Evolutionary conservation across 768 basidiomycete genomes (phyloP), one percentile per base, ranked within the genome.

Genomic region (Phanerochaete carnosa): DNA sequence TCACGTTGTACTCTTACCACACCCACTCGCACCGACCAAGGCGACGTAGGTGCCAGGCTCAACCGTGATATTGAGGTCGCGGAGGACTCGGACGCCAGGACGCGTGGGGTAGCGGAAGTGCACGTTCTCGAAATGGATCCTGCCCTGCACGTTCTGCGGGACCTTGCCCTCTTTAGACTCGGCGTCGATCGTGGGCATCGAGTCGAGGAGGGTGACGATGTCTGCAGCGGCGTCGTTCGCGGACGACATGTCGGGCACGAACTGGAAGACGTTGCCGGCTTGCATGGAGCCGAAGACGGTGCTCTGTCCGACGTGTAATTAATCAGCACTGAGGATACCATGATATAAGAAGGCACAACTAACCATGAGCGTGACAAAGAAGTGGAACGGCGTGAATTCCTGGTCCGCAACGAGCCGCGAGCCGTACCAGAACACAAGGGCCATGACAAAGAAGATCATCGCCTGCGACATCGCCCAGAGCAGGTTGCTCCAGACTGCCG

Each of bases 81-180:
- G 87, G 62, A 98, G 75, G n/a, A 98, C 93, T 51, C 89, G 89
- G 19, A 92, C 86, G 66, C 84, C 85, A 45, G 92, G 90, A 45
- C 95, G 81, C 11, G 91, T 92, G 0, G 95, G 95, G 74, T 97
- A 97, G 16, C 91, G 85, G 83, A 98, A 97, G 70, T 88, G 84
- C 26, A 96, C 80, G 62, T 89, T 80, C 70, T 94, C 88, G 64
- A 96, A 83, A 26, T 80, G 82, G 61, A 96, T 85, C 62, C 84
- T 85, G 15, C 91, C 90, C 30, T 73, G 69, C 33, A 81, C 77
- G 19, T 74, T 72, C 22, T 72, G 69, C 43, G 83, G 77, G 23
- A 87, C 66, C 68, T 85, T 85, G 59, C 90, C 90, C 49, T 81
- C 84, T 2, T 76, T 73, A 0, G 88, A 89, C 65, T 92, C 86